Evolutionary conservation across 139 green algal genomes (phyloP).

Genomic region (Tetradesmus lagerheimii): DNA sequence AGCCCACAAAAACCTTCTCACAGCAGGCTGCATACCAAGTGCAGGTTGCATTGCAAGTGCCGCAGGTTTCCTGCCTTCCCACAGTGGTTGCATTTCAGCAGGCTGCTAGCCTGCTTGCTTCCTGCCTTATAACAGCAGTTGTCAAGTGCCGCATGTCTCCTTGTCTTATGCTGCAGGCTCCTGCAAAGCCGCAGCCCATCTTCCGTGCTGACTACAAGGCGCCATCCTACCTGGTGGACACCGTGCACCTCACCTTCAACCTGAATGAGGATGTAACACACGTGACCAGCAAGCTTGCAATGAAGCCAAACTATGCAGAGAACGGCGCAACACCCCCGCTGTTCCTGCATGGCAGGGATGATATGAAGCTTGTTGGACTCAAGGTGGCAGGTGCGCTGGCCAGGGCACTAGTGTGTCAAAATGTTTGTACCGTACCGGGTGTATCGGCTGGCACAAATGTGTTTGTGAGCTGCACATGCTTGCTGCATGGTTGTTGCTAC

Average conservation of each 20-base stretch:
- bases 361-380: constrained; percentile 71
- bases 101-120: too few species aligned
- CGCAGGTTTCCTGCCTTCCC: too few species aligned
- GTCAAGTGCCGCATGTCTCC: too few species aligned
- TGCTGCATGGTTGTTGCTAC: too few species aligned
- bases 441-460: too few species aligned
- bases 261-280: constrained; percentile 83
- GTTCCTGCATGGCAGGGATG: constrained; percentile 66
- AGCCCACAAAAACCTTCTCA: too few species aligned
- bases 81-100: too few species aligned
- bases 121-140: too few species aligned
- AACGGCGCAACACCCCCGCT: constrained; percentile 45
- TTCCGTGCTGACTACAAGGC: constrained; percentile 86
- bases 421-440: too few species aligned
- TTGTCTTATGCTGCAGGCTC: neutral
- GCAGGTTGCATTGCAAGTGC: too few species aligned
- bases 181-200: constrained; percentile 54
- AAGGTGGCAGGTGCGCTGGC: constrained; percentile 51
- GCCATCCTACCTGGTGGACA: constrained; percentile 77
- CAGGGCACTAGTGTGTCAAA: neutral
- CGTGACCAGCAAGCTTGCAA: constrained; percentile 70
- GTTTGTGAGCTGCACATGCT: too few species aligned
- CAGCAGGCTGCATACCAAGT: too few species aligned
- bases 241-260: constrained; percentile 82
- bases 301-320: constrained; percentile 68